Base-by-base conservation (phyloP, 768 basidiomycete species). In the Coprinopsis sp. region DNA sequence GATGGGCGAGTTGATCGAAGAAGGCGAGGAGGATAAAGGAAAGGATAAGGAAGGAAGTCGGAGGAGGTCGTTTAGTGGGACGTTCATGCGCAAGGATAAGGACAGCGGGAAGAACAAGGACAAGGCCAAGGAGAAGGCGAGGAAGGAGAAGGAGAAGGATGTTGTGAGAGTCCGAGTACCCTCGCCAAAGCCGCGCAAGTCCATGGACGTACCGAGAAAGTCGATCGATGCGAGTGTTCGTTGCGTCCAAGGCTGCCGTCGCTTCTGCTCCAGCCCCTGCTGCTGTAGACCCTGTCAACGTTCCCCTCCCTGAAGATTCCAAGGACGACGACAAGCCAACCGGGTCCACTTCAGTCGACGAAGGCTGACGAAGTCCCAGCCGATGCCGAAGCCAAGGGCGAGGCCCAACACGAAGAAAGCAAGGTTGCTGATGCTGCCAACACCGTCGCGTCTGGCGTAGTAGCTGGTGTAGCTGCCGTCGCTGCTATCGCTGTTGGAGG, bases 1-100 rank as follows among this genome's bases (percentile, higher is more conserved):
- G 65, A 72, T 85, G 76, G 87, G 87, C 8, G 87, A 87, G 58
- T 66, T 80, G 13, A 54, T 86, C 25, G 62, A 70, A 18, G 84
- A 87, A 57, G n/a, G 79, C 53, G 71, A 28, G 53, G 64, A 61
- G 16, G 43, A 52, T 19, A 53, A 51, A 33, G 52, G 50, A 19
- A 50, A 50, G 29, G 38, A 54, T 33, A 29, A 40, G 39, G 54
- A 51, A 53, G 47, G 7, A 44, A 49, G 38, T 47, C 33, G 22
- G 44, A 29, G 27, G 53, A 45, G 23, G 44, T n/a, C n/a, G n/a
- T n/a, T n/a, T n/a, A n/a, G n/a, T n/a, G n/a, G n/a, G n/a, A n/a
- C n/a, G n/a, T n/a, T n/a, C n/a, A n/a, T n/a, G n/a, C n/a, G n/a
- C n/a, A n/a, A n/a, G n/a, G n/a, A n/a, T n/a, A n/a, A n/a, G n/a